Evolutionary conservation across 345 rosid genomes (phyloP).

Genomic region (Capsella bursapastoris): DNA sequence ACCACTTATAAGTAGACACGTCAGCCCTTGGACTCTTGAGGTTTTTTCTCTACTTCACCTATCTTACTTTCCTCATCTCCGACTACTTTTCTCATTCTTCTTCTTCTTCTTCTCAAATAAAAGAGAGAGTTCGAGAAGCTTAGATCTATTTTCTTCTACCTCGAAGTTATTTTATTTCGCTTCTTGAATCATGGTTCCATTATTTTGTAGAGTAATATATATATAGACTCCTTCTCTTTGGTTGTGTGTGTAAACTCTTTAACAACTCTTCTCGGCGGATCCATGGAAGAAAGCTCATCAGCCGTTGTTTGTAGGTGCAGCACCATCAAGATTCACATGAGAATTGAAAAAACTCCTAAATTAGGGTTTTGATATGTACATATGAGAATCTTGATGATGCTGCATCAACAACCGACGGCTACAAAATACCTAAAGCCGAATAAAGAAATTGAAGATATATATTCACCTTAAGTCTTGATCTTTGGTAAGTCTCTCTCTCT

Average conservation of each 20-base stretch:
- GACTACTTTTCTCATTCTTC: neutral
- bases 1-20: slow-evolving; percentile 37
- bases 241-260: slow-evolving; percentile 11
- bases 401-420: slow-evolving; percentile 92
- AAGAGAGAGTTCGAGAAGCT: neutral
- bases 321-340: slow-evolving; percentile 98
- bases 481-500: slow-evolving; percentile 22
- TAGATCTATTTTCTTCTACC: neutral
- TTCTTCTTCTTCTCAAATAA: slow-evolving; percentile 1
- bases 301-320: slow-evolving; percentile 83
- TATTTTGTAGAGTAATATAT: neutral
- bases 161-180: neutral
- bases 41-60: slow-evolving; percentile 25
- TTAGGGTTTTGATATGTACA: slow-evolving; percentile 45
- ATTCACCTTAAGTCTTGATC: slow-evolving; percentile 3
- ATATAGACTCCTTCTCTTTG: neutral
- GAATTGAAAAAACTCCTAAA: slow-evolving; percentile 21
- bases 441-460: slow-evolving; percentile 12
- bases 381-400: slow-evolving; percentile 99
- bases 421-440: slow-evolving; percentile 25
- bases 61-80: slow-evolving; percentile 28
- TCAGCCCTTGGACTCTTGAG: slow-evolving; percentile 37
- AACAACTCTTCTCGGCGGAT: slow-evolving; percentile 23
- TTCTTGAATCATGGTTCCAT: neutral
- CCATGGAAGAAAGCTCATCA: slow-evolving; percentile 46